A percentile compares a stretch with the other conserved stretches of the same genome.
These are phyloP conservation scores for Tolypocladium pustulatum DNA, from an alignment of 2,329 filamentous ascomycete genomes.

Conservation along the genomic window DNA sequence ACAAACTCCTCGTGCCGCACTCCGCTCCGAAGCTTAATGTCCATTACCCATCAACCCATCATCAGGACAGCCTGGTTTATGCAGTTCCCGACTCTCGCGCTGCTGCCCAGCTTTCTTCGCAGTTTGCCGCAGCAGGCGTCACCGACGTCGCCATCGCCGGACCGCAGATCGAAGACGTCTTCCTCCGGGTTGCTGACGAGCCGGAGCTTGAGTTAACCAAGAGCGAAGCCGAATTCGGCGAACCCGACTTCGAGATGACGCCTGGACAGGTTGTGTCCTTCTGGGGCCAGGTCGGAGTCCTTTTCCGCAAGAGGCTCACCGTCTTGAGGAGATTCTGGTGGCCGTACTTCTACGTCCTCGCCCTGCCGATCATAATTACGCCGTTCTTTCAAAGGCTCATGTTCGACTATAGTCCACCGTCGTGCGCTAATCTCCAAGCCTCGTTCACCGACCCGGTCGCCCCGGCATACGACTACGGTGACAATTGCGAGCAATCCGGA, in stretches of 20 bases:
- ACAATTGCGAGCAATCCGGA: too few species aligned
- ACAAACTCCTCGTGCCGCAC: constrained; percentile 38
- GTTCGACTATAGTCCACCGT: constrained; percentile 35
- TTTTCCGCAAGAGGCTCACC: constrained; percentile 63
- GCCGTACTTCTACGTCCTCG: constrained; percentile 60
- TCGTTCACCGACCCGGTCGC: background rate
- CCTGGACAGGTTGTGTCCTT: constrained; percentile 7
- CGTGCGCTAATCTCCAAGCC: constrained; percentile 1
- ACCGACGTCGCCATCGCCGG: constrained; percentile 19
- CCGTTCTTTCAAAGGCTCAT: constrained; percentile 65
- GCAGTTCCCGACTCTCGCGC: constrained; percentile 29
- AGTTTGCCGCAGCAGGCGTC: constrained; percentile 38
- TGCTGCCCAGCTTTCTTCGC: constrained; percentile 8
- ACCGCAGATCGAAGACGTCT: constrained; percentile 22
- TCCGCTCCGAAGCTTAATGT: constrained; percentile 16
- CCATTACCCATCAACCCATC: constrained; percentile 31
- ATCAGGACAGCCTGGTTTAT: constrained; percentile 45
- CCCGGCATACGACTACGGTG: too few species aligned
- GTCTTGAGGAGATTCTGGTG: constrained; percentile 67
- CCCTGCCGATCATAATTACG: constrained; percentile 64
- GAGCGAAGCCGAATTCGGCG: background rate
- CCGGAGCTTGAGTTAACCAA: background rate
- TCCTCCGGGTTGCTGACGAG: constrained; percentile 9
- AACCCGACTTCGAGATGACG: constrained; percentile 2
- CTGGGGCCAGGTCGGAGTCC: constrained; percentile 49